Conservation (phyloP, 1,284 basidiomycete species). For the Ceratobasidium papillatum region DNA sequence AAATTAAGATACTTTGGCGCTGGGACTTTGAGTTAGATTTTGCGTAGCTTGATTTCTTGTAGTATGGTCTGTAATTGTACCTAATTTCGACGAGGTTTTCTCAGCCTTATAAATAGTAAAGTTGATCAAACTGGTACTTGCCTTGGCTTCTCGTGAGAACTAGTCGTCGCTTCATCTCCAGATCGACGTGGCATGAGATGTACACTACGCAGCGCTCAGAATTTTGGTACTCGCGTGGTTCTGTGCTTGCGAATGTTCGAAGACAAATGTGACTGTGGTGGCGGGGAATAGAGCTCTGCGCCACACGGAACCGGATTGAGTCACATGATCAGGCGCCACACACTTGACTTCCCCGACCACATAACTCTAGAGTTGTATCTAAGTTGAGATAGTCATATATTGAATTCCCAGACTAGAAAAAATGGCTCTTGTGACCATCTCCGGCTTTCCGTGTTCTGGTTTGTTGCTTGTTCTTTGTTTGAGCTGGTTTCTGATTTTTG, state of each 20-base stretch:
- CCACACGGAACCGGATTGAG: neutral
- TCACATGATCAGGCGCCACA: neutral
- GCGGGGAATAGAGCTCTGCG: neutral
- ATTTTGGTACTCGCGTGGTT: too few species aligned
- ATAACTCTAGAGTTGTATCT: neutral
- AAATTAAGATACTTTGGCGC: neutral
- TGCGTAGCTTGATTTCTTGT: neutral
- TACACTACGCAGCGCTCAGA: too few species aligned
- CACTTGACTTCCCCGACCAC: neutral
- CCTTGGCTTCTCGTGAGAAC: constrained; percentile 7
- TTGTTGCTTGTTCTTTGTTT: neutral
- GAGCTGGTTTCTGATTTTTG: constrained; percentile 50
- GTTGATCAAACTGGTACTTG: neutral
- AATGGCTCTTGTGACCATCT: constrained; percentile 94
- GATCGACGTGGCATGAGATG: neutral
- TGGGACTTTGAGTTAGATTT: neutral
- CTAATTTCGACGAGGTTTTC: neutral
- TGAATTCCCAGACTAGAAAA: too few species aligned
- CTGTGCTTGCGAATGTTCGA: too few species aligned
- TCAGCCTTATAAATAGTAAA: neutral
- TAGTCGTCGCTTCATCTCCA: neutral
- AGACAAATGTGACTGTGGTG: neutral
- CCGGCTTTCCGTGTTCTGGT: constrained; percentile 74
- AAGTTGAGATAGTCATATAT: too few species aligned
- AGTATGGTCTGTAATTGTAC: constrained; percentile 17